Base-by-base conservation (phyloP, 2,329 filamentous ascomycete species). In the Epichloe uncinata region DNA sequence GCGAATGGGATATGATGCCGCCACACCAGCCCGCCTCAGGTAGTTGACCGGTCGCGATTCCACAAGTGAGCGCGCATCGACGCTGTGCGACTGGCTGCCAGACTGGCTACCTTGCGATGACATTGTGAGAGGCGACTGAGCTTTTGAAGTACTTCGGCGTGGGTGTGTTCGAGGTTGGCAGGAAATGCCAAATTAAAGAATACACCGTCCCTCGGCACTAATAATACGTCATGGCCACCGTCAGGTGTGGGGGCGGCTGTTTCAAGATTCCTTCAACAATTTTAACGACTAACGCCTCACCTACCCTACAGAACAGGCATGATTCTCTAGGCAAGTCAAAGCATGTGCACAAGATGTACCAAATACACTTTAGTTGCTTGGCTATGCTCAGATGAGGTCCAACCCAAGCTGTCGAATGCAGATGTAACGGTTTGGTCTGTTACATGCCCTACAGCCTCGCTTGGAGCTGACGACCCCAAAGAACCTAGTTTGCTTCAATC, bases 1-100 rank as follows among this genome's bases (percentile, higher is more conserved):
- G 67, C 83, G 71, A 47, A 82, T 61, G 16, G 80, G 79, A 55
- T 78, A 82, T 3, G 72, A 73, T 2, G 70, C 74, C 1, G 76
- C 73, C 41, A 66, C 54, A 51, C 67, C 57, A 12, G 69, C 74
- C 46, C 74, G 67, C 37, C 56, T 63, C 42, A 73, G 43, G 58
- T 76, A 77, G 42, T 59, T 58, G 36, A 65, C 57, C 3, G 69
- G 69, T 11, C 70, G 65, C 43, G 50, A 52, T 12, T 13, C 8
- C 30, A 46, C 42, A 9, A 52, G n/a, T 20, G 49, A 45, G 16
- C 51, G 49, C 37, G 41, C 13, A 30, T 53, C 40, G 37, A 53
- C 42, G 47, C 46, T 50, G 34, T 34, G 18, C 9, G 51, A 48
- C 16, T 49, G 38, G 16, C 51, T 55, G 42, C 53, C 51, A 20